phyloP scores from a whole-genome alignment of 768 basidiomycete species.

The Gymnopilus dilepis region DNA sequence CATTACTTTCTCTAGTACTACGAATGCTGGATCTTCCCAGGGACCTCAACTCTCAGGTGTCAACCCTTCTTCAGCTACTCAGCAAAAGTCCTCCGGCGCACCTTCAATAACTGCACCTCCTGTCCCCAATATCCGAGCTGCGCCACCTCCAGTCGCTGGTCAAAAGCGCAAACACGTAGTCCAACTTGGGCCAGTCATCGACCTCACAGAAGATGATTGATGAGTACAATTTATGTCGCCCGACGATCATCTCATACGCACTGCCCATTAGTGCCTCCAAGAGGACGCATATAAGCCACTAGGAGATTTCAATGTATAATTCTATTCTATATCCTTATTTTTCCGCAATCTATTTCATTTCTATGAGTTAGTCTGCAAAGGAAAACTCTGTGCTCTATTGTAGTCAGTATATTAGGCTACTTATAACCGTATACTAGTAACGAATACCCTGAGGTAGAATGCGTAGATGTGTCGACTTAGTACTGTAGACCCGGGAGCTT shows the following conservation, averaged over 20 bases:
- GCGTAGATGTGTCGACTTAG: too few relatives aligned
- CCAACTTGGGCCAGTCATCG: constrained; percentile 27
- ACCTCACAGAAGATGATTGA: constrained; percentile 27
- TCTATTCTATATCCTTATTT: too few relatives aligned
- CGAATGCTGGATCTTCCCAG: constrained; percentile 22
- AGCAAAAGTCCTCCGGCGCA: not conserved
- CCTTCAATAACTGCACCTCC: not conserved
- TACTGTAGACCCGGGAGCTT: too few relatives aligned
- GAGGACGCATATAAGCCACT: too few relatives aligned
- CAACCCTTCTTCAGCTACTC: not conserved
- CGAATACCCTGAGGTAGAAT: too few relatives aligned
- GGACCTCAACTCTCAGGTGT: not conserved
- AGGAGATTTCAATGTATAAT: too few relatives aligned
- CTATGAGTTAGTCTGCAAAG: too few relatives aligned
- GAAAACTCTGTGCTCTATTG: too few relatives aligned
- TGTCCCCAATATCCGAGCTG: constrained; percentile 7
- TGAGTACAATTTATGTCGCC: too few relatives aligned
- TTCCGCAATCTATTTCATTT: too few relatives aligned
- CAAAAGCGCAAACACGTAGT: constrained; percentile 27
- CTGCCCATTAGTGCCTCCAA: constrained; percentile 29
- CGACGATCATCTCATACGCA: constrained; percentile 36
- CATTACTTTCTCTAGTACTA: constrained; percentile 8
- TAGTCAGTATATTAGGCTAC: too few relatives aligned
- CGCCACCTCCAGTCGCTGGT: constrained; percentile 14
- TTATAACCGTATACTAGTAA: too few relatives aligned